phyloP scores from a whole-genome alignment of 805 yeast genomes.

The Cyberlindnera nakhonratchasimensis region DNA sequence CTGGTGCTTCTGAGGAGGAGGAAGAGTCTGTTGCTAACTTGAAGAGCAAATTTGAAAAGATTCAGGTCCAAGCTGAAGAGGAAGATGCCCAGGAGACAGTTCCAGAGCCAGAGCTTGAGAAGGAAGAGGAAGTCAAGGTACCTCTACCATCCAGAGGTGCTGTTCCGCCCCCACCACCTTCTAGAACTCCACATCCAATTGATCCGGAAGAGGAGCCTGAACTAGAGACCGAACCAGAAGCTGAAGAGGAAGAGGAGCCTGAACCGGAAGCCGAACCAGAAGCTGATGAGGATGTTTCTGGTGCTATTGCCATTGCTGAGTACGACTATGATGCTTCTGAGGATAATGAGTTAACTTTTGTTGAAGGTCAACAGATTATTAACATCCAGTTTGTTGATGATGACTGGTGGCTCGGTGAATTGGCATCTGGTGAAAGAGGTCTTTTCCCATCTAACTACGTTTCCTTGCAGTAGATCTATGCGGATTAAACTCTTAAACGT shows the following conservation, averaged over 20 bases:
- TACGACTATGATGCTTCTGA: slow-evolving; percentile 92
- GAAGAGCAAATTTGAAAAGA: slow-evolving; percentile 36
- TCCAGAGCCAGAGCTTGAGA: slow-evolving; percentile 13
- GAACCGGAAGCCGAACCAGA: slow-evolving; percentile 15
- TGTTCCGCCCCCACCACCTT: slow-evolving; percentile 20
- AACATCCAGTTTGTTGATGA: slow-evolving; percentile 88
- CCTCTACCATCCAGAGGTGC: slow-evolving; percentile 22
- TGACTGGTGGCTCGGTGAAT: slow-evolving; percentile 95
- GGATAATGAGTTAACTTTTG: slow-evolving; percentile 84
- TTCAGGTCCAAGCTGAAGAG: slow-evolving; percentile 24
- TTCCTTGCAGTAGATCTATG: slow-evolving; percentile 24
- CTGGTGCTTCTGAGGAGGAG: slow-evolving; percentile 31
- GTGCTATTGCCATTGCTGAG: slow-evolving; percentile 50
- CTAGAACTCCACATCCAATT: slow-evolving; percentile 27
- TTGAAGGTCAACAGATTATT: slow-evolving; percentile 75
- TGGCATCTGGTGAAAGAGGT: slow-evolving; percentile 69
- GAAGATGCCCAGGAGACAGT: slow-evolving; percentile 27
- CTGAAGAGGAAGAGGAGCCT: slow-evolving; percentile 21
- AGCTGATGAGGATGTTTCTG: slow-evolving; percentile 21
- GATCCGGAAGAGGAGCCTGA: slow-evolving; percentile 10
- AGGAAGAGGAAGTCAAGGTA: slow-evolving; percentile 7
- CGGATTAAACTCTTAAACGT: too few species aligned
- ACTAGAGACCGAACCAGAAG: slow-evolving; percentile 15
- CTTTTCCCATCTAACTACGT: slow-evolving; percentile 94
- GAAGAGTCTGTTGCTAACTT: slow-evolving; percentile 32